Base-by-base conservation (phyloP, 805 yeast genomes). In the Zygosaccharomyces bisporus region DNA sequence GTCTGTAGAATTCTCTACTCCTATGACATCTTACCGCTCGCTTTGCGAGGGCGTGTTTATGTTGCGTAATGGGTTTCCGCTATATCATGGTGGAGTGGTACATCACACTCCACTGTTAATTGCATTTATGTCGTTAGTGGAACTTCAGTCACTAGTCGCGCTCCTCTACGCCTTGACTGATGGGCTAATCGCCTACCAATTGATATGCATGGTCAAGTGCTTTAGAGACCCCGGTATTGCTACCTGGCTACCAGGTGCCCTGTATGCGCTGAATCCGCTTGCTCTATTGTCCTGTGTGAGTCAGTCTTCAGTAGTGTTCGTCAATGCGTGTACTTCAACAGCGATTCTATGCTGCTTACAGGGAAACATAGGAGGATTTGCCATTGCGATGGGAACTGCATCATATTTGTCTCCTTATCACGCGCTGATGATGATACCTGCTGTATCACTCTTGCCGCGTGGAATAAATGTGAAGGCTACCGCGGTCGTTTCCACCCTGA, bases 91-190 rank as follows among this genome's bases (percentile, higher is more conserved):
- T 7, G 95, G 95, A 18, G 80, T 89, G 13, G 83, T 83, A 27
- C 91, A 88, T 63, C 95, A 88, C 54, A 80, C 95, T 3, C 96
- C 96, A 3, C 59, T 89, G 14, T 56, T 91, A 17, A 73, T 87
- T 27, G 66, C 72, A 2, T 47, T 79, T 1, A 43, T 57, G 43
- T 44, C 57, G 5, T 25, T 51, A 4, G 38, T 55, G 6, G 46
- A 39, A 14, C 34, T 43, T 17, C 40, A 44, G 12, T 24, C 37
- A 8, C 38, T 52, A 33, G 29, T 51, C 3, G 45, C 57, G 43
- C 47, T 76, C 8, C 25, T 85, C 2, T 90, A 73, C 61, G 75
- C 90, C 0, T 37, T 69, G 1, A 55, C 76, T 2, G 97, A 91
- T 62, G 66, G 77, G 4, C 57, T 75, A 3, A 75, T 80, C 20